phyloP scores from a whole-genome alignment of 805 yeast species.

The Komagataella pseudopastoris region DNA sequence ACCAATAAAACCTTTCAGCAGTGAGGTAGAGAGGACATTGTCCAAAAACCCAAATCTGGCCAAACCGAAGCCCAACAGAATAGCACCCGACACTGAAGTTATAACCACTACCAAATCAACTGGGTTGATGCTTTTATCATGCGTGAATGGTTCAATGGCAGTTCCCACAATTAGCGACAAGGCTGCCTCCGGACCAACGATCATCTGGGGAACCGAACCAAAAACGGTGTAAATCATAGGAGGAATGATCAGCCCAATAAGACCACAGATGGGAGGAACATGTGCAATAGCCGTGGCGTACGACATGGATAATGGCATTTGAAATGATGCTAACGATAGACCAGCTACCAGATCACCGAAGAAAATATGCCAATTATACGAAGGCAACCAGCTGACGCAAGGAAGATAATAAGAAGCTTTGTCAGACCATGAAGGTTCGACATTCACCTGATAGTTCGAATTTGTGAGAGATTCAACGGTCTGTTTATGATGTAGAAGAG shows the following conservation, averaged over 20 bases:
- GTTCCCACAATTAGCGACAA: conserved; percentile 76
- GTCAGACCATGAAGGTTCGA: neutral
- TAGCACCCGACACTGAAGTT: conserved; percentile 64
- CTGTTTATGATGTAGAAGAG: neutral
- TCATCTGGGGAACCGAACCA: conserved; percentile 81
- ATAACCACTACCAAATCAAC: conserved; percentile 54
- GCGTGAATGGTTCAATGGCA: conserved; percentile 45
- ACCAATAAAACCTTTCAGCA: conserved; percentile 71
- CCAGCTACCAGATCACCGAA: conserved; percentile 72
- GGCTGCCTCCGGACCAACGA: conserved; percentile 89
- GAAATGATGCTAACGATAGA: conserved; percentile 77
- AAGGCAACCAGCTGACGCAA: conserved; percentile 50
- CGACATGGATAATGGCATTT: conserved; percentile 73
- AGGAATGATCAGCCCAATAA: conserved; percentile 63
- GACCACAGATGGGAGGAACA: conserved; percentile 70
- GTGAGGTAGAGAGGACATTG: conserved; percentile 61
- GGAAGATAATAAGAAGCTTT: conserved; percentile 54
- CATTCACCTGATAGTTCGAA: neutral
- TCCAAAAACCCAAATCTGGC: conserved; percentile 81
- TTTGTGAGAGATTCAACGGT: neutral
- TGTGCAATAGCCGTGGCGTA: conserved; percentile 78
- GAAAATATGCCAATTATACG: conserved; percentile 26
- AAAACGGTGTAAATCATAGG: conserved; percentile 66
- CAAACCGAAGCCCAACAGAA: conserved; percentile 60
- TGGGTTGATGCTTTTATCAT: conserved; percentile 23